Conservation (phyloP, 257 asterid genomes). For the Solanum peruvianum region DNA sequence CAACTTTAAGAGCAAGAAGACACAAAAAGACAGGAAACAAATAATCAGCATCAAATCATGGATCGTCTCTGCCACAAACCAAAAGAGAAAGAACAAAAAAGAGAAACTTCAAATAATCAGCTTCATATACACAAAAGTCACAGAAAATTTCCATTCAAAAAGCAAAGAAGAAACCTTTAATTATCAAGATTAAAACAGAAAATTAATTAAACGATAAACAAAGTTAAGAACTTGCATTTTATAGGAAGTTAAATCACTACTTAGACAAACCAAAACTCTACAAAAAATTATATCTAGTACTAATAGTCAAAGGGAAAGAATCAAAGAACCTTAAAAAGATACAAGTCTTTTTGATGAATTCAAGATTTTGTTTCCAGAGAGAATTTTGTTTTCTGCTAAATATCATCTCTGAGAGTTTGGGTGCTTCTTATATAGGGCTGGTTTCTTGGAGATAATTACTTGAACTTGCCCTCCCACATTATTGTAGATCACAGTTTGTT, state of each 20-base stretch:
- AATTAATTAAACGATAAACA: not conserved
- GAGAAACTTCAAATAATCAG: not conserved
- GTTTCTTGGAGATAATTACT: not conserved
- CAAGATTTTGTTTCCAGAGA: not conserved
- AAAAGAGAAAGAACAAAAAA: not conserved
- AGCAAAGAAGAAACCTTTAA: not conserved
- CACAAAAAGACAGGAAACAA: not conserved
- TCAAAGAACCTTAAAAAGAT: not conserved
- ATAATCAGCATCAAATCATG: not conserved
- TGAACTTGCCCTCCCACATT: not conserved
- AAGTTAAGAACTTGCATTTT: not conserved
- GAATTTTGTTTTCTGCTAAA: not conserved
- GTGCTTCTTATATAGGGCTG: not conserved
- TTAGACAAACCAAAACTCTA: not conserved
- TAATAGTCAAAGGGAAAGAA: not conserved
- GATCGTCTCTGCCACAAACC: not conserved
- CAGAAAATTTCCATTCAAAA: not conserved
- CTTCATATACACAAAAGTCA: not conserved
- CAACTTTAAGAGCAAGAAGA: not conserved
- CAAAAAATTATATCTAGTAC: not conserved
- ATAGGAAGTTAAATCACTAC: not conserved
- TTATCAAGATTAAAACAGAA: not conserved
- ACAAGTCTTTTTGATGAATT: not conserved
- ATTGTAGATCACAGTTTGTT: not conserved
- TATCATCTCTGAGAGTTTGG: not conserved